Evolutionary conservation across 768 basidiomycete genomes (phyloP).

Genomic region (Amanita inopinata): DNA sequence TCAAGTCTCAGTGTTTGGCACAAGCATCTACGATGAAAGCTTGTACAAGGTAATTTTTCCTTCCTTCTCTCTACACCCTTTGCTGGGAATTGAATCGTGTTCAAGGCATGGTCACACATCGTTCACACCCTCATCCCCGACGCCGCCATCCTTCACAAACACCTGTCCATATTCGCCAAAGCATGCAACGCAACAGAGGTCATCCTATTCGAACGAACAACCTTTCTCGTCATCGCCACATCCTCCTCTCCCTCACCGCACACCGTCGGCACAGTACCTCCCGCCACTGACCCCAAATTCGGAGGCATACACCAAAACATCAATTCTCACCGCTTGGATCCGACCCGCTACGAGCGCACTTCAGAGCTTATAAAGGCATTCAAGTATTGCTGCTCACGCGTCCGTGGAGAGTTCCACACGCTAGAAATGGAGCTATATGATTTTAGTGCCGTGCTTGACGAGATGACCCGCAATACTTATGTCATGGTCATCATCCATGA

Average conservation of each 20-base stretch:
- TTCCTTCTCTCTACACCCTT: background rate
- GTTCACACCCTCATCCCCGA: conserved; percentile 97
- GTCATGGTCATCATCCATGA: conserved; percentile 85
- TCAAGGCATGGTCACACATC: conserved; percentile 94
- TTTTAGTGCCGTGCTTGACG: conserved; percentile 85
- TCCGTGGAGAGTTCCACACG: conserved; percentile 77
- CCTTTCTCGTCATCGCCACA: conserved; percentile 94
- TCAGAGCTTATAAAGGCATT: conserved; percentile 94
- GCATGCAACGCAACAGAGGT: conserved; percentile 90
- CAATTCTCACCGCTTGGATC: conserved; percentile 39
- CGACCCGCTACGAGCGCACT: conserved; percentile 77
- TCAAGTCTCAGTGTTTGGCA: conserved; percentile 71
- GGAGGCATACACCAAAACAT: conserved; percentile 17
- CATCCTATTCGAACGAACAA: conserved; percentile 93
- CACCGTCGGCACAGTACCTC: conserved; percentile 19
- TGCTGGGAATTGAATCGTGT: background rate
- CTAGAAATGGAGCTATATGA: conserved; percentile 80
- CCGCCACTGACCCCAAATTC: conserved; percentile 14
- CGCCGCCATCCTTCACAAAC: conserved; percentile 76
- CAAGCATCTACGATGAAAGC: conserved; percentile 96
- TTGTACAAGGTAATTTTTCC: conserved; percentile 66
- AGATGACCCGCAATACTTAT: conserved; percentile 90
- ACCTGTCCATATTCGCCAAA: conserved; percentile 78
- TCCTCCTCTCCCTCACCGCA: conserved; percentile 39
- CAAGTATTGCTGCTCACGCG: conserved; percentile 81